Base-by-base conservation (phyloP, 331 rosid genomes). In the Rhamnella rubrinervis region DNA sequence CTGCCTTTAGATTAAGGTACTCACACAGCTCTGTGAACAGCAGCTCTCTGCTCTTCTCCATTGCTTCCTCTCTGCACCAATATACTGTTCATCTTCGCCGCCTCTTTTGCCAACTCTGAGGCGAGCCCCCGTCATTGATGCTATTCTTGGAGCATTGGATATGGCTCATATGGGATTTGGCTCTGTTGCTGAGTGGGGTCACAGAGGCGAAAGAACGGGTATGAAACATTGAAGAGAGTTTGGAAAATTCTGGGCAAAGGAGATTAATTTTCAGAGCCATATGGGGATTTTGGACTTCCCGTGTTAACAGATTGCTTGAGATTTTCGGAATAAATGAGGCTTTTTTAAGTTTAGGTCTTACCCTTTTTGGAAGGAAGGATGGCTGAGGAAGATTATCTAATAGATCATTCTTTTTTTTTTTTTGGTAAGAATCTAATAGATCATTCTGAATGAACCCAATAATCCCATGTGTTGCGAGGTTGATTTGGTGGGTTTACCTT, bases 41-140 rank as follows among this genome's bases (percentile, higher is more conserved):
- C 1, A 93, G 71, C 57, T 75, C 78, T 71, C 78, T 78, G 89
- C 97, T 86, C 84, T 86, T 90, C 61, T 61, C 66, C 89, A 93
- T 74, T 49, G 92, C 97, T 39, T 86, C 96, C 63, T 82, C 90
- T 81, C 66, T 82, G 78, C 21, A 44, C 8, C 78, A 53, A 58
- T 17, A 78, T 77, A 71, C 76, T 60, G 74, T 74, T 88, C 68
- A 85, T 79, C 61, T 78, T 81, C 8, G 83, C 77, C 7, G 73
- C 81, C 71, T 73, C 87, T 26, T 64, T 65, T 6, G 92, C 84
- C 11, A 90, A 63, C 38, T 86, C 86, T 17, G 87, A 71, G 5
- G 98, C 85, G 0, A 93, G 89, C 23, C 77, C 70, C 84, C 71
- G 46, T 92, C 89, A 55, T 84, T 75, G 66, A 77, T 25, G 68